A percentile compares a stretch with the other conserved stretches of the same genome.
These are phyloP conservation scores for Hyphopichia pseudoburtonii DNA, from an alignment of 1,139 yeast species.

Conservation along the genomic window DNA sequence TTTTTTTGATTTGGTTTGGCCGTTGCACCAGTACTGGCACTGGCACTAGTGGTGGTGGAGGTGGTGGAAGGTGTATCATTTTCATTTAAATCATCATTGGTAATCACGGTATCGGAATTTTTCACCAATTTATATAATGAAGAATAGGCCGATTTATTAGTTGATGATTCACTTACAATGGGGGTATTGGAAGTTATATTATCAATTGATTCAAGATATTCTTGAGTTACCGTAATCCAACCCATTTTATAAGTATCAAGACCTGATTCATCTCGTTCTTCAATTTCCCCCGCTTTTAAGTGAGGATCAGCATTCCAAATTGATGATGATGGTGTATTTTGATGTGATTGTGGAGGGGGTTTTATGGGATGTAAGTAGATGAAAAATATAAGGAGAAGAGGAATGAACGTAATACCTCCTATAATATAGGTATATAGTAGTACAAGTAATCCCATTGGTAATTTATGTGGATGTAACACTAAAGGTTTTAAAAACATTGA, in stretches of 20 bases:
- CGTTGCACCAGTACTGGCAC: background rate
- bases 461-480: too few species aligned
- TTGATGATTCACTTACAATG: conserved; percentile 36
- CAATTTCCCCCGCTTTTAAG: conserved; percentile 61
- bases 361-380: conserved; percentile 38
- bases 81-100: conserved; percentile 5
- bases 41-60: conserved; percentile 5
- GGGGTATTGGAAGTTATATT: conserved; percentile 35
- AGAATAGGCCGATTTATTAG: conserved; percentile 56
- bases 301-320: too few species aligned
- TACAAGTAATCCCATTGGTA: conserved; percentile 18
- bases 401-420: conserved; percentile 82
- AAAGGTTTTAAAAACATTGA: too few species aligned
- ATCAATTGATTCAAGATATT: conserved; percentile 55
- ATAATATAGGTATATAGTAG: conserved; percentile 46
- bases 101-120: conserved; percentile 17
- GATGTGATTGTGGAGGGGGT: conserved; percentile 7
- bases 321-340: conserved; percentile 2
- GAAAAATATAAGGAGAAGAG: conserved; percentile 43
- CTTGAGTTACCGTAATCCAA: conserved; percentile 82
- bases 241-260: conserved; percentile 69
- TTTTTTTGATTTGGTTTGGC: conserved; percentile 37
- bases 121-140: conserved; percentile 59
- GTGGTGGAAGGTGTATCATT: conserved; percentile 1
- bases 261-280: conserved; percentile 59